A percentile compares a stretch with the other conserved stretches of the same genome.
Conservation (phyloP, 2,329 filamentous ascomycete species). For the Fusarium sp. region DNA sequence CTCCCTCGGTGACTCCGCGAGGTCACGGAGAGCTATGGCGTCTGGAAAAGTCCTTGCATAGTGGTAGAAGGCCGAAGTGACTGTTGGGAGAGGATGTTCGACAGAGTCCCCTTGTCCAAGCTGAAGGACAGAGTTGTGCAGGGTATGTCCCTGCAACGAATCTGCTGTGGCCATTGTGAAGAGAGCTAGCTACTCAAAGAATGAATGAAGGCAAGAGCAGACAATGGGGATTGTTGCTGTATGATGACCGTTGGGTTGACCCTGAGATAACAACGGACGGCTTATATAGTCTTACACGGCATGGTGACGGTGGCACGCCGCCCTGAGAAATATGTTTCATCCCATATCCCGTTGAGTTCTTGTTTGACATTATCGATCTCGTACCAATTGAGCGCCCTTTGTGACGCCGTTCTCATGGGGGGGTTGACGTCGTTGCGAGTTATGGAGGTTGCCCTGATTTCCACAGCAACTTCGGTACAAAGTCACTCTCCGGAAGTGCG, state of each 20-base stretch:
- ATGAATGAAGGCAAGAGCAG: constrained; percentile 16
- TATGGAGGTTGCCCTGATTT: constrained; percentile 37
- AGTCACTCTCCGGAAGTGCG: constrained; percentile 18
- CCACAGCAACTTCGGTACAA: constrained; percentile 38
- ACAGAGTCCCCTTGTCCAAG: constrained; percentile 41
- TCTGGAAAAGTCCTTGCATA: constrained; percentile 55
- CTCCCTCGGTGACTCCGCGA: constrained; percentile 50
- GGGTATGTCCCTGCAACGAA: constrained; percentile 12
- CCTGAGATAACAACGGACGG: constrained; percentile 36
- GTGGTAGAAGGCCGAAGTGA: constrained; percentile 57
- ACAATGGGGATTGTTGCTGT: constrained; percentile 36
- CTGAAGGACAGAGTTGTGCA: constrained; percentile 5
- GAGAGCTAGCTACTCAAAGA: neutral
- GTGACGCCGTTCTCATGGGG: constrained; percentile 19
- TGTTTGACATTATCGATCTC: constrained; percentile 18
- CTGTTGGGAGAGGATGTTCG: constrained; percentile 55
- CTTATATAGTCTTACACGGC: constrained; percentile 42
- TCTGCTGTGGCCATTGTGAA: constrained; percentile 23
- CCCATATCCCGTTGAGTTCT: constrained; percentile 5
- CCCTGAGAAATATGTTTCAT: constrained; percentile 36
- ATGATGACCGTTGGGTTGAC: constrained; percentile 36
- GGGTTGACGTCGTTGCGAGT: constrained; percentile 27
- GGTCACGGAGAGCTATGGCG: constrained; percentile 56
- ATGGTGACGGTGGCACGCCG: constrained; percentile 28
- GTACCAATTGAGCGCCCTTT: constrained; percentile 20